A percentile compares a stretch with the other conserved stretches of the same genome.
Evolutionary conservation across 2,329 filamentous ascomycete species (phyloP).

Genomic region (Didymella lethalis): DNA sequence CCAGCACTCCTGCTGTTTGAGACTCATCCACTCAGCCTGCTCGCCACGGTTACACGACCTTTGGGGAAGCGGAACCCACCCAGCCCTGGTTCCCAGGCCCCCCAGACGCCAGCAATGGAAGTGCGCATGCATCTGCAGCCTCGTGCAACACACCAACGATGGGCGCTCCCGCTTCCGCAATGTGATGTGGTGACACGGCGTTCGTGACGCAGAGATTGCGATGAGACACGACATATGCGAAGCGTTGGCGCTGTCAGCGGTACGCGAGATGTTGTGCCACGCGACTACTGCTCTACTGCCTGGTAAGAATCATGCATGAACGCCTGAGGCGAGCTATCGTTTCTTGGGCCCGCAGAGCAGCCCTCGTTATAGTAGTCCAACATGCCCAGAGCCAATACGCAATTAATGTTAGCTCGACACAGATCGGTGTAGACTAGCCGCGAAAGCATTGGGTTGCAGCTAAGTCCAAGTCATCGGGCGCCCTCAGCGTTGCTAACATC

Average conservation of each 20-base stretch:
- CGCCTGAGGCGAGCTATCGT: conserved; percentile 27
- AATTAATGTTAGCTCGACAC: neutral
- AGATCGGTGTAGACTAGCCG: neutral
- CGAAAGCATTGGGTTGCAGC: neutral
- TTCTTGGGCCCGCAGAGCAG: neutral
- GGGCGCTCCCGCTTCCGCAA: conserved; percentile 18
- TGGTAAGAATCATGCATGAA: conserved; percentile 9
- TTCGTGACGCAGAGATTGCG: conserved; percentile 13
- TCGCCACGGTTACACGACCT: conserved; percentile 23
- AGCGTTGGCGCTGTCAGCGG: conserved; percentile 12
- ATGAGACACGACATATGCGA: conserved; percentile 12
- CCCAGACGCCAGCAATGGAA: neutral
- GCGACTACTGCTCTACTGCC: neutral
- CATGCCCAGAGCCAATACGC: neutral
- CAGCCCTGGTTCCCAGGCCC: neutral
- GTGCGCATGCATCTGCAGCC: conserved; percentile 14
- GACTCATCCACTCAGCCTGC: conserved; percentile 8
- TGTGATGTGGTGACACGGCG: conserved; percentile 5
- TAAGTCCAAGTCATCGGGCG: neutral
- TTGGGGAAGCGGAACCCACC: conserved; percentile 21
- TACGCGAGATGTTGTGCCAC: conserved; percentile 7
- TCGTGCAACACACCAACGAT: conserved; percentile 11
- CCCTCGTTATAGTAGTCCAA: neutral
- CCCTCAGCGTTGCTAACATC: neutral
- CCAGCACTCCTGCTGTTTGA: neutral